Conservation (phyloP, 805 yeast species). For the Kodamaea leandrae region DNA sequence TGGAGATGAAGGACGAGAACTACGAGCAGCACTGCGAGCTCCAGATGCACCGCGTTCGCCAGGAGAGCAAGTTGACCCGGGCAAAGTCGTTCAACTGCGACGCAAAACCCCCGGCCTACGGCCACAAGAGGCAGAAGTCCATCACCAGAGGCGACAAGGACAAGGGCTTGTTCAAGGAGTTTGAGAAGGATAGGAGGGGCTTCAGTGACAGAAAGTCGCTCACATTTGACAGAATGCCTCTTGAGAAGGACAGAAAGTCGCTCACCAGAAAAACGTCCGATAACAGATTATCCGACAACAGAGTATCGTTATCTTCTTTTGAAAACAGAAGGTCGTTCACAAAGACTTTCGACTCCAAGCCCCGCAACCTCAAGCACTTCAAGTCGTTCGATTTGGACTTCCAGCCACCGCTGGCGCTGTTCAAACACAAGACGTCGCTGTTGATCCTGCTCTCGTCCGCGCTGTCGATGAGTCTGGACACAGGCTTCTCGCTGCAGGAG, state of each 20-base stretch:
- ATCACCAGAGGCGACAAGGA: constrained; percentile 10
- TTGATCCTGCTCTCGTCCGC: constrained; percentile 25
- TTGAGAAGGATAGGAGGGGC: not conserved
- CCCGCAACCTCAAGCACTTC: constrained; percentile 4
- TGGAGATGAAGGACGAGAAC: constrained; percentile 68
- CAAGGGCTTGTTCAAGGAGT: constrained; percentile 4
- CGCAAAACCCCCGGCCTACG: constrained; percentile 7
- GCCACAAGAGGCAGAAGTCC: constrained; percentile 33
- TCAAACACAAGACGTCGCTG: constrained; percentile 2
- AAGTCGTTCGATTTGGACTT: constrained; percentile 3
- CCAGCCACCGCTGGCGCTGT: constrained; percentile 6
- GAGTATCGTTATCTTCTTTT: too few relatives aligned
- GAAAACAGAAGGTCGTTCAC: not conserved
- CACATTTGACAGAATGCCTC: not conserved
- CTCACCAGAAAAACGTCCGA: too few relatives aligned
- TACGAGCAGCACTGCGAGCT: constrained; percentile 41
- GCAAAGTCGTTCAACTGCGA: constrained; percentile 32
- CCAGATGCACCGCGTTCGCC: constrained; percentile 44
- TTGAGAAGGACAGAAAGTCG: constrained; percentile 1
- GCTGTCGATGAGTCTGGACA: constrained; percentile 28
- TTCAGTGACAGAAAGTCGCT: not conserved
- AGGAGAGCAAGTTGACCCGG: constrained; percentile 40
- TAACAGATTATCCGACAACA: too few relatives aligned
- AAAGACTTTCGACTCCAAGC: too few relatives aligned
- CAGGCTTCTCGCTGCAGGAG: constrained; percentile 29